These are phyloP conservation scores for Diaporthe sp. DNA, from an alignment of 2,329 filamentous ascomycete genomes.

Conservation along the genomic window DNA sequence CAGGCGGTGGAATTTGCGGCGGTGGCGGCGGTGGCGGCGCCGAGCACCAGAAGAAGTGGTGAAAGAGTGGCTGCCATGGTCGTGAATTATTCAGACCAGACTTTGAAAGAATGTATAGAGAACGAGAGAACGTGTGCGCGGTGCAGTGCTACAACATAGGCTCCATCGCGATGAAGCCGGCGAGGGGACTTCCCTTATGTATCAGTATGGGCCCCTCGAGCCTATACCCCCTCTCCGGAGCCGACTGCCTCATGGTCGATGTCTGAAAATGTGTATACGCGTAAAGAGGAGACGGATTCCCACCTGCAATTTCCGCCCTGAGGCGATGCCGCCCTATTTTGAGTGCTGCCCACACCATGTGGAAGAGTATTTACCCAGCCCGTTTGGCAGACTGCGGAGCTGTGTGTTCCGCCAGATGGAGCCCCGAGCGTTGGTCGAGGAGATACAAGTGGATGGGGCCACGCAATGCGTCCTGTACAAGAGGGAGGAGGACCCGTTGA, in stretches of 20 bases:
- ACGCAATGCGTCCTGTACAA: neutral
- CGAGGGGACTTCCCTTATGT: neutral
- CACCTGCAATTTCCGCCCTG: constrained; percentile 6
- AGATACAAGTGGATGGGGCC: constrained; percentile 1
- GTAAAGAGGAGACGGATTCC: constrained; percentile 1
- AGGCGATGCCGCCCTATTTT: constrained; percentile 11
- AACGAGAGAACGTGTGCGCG: neutral
- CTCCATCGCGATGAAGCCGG: neutral
- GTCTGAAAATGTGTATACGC: neutral
- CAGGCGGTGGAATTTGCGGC: constrained; percentile 5
- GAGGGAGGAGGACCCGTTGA: neutral
- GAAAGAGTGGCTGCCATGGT: constrained; percentile 20
- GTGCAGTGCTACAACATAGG: neutral
- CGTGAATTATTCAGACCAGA: constrained; percentile 5
- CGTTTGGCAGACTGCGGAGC: neutral
- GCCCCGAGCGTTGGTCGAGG: neutral
- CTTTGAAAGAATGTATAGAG: neutral
- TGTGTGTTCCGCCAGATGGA: neutral
- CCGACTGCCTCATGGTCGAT: neutral
- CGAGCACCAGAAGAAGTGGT: neutral
- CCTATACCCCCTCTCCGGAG: neutral
- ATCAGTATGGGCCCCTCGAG: neutral
- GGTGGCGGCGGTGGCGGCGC: neutral
- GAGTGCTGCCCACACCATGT: neutral
- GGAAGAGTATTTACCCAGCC: constrained; percentile 17